Percentiles rank a stretch among this genome's conserved stretches.
Conservation (phyloP, 805 yeast genomes). For the Yamadazyma nakazawae region DNA sequence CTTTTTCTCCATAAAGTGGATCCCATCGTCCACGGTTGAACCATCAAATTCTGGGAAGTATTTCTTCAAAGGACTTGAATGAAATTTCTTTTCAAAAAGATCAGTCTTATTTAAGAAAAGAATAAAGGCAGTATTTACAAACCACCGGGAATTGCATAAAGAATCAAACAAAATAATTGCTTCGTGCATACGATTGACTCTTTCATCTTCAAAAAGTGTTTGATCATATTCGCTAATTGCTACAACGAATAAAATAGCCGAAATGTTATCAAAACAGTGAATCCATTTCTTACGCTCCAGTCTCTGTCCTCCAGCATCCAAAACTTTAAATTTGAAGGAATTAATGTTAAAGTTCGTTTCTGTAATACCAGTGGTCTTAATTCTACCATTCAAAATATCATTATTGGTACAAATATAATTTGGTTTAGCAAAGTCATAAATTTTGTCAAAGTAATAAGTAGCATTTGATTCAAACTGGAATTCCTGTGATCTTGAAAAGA, state of each 20-base stretch:
- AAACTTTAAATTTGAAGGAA: slow-evolving; percentile 63
- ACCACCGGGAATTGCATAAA: slow-evolving; percentile 82
- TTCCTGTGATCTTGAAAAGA: slow-evolving; percentile 61
- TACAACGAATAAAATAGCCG: slow-evolving; percentile 81
- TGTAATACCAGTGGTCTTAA: slow-evolving; percentile 93
- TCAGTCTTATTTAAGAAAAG: slow-evolving; percentile 88
- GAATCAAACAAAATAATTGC: slow-evolving; percentile 80
- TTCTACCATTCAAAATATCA: slow-evolving; percentile 86
- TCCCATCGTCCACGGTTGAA: slow-evolving; percentile 57
- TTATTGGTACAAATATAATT: slow-evolving; percentile 69
- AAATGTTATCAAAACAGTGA: slow-evolving; percentile 87
- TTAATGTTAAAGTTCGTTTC: slow-evolving; percentile 74
- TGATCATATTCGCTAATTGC: slow-evolving; percentile 94
- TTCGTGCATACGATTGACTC: slow-evolving; percentile 89
- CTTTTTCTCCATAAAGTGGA: slow-evolving; percentile 65
- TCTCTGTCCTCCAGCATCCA: slow-evolving; percentile 97
- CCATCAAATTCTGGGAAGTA: slow-evolving; percentile 82
- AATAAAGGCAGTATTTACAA: slow-evolving; percentile 80
- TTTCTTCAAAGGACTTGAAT: slow-evolving; percentile 58
- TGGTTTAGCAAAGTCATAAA: slow-evolving; percentile 60
- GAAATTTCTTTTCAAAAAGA: slow-evolving; percentile 68
- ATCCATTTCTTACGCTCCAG: slow-evolving; percentile 92
- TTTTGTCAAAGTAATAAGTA: slow-evolving; percentile 72
- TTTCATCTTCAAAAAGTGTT: slow-evolving; percentile 81
- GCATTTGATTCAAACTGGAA: slow-evolving; percentile 87